Evolutionary conservation across 208 protist genomes (phyloP), one percentile per base, ranked within the genome.

Genomic region (Leishmania guyanensis): DNA sequence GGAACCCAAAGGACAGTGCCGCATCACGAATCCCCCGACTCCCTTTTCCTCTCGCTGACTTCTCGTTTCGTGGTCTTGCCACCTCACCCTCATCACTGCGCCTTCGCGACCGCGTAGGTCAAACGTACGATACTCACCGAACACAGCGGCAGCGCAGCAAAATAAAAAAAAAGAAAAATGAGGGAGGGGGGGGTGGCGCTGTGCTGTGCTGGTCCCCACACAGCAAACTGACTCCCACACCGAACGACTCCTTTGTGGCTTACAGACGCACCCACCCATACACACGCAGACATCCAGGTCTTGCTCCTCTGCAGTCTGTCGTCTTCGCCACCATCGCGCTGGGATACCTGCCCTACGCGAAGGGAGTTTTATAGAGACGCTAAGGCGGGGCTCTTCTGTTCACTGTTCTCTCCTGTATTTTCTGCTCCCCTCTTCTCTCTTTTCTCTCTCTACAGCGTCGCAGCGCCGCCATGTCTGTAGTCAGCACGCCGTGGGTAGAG

Each of bases 401-500:
- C 6, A 64, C 56, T 69, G 4, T 43, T 48, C 36, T 46, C 17
- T 56, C 2, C 39, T 76, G 46, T 33, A 69, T 56, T 14, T 54
- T 48, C 17, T 5, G 33, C 6, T 26, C 5, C 0, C 29, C 0
- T 39, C 12, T 75, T 22, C 12, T 17, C 39, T 22, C 33, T n/a
- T 43, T 17, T 26, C 39, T 66, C 10, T 75, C 26, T 43, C 43
- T 62, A 54, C 20, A 53, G 22, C 9, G 17, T 9, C 26, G n/a
- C 0, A 36, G 20, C 22, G 36, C 20, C 20, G 22, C 39, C 48
- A 86, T 89, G 86, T 83, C 84, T 20, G 66, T 72, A 10, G 65
- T 71, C 14, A 76, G 76, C 53, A 83, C 82, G 43, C 99, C 99
- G 69, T 99, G 99, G 99, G 95, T 99, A 53, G 99, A 99, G 87